Conservation (phyloP, 805 yeast genomes). For the Kodamaea kaohsiungensis region DNA sequence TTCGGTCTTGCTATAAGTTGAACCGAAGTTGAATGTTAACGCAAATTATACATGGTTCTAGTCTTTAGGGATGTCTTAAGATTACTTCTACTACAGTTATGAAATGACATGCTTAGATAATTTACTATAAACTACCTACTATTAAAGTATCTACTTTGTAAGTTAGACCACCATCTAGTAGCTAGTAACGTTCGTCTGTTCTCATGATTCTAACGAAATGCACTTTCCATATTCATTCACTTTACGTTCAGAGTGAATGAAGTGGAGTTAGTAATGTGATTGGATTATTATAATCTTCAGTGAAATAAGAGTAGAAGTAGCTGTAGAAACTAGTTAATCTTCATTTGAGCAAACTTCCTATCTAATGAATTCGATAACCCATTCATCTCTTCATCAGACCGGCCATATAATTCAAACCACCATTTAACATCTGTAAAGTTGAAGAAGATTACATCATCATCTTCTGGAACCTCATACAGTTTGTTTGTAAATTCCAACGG, state of each 20-base stretch:
- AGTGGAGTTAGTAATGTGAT: not conserved
- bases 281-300: not conserved
- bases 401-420: conserved; percentile 88
- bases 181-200: not conserved
- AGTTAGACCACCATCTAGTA: too few relatives aligned
- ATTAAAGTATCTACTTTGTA: too few relatives aligned
- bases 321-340: conserved; percentile 3
- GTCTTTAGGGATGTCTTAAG: too few relatives aligned
- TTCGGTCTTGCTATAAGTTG: not conserved
- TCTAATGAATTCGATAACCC: conserved; percentile 42
- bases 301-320: too few relatives aligned
- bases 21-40: too few relatives aligned
- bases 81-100: too few relatives aligned
- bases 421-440: conserved; percentile 65
- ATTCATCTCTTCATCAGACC: conserved; percentile 59
- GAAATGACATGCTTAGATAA: not conserved
- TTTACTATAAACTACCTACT: not conserved
- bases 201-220: not conserved
- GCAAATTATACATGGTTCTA: too few relatives aligned
- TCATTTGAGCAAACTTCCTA: conserved; percentile 42
- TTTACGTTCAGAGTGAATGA: not conserved
- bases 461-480: conserved; percentile 31
- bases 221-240: not conserved
- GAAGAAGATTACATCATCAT: conserved; percentile 54
- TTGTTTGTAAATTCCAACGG: conserved; percentile 65